These are phyloP conservation scores for Bruguiera parviflora DNA, from an alignment of 345 rosid genomes.

Conservation along the genomic window DNA sequence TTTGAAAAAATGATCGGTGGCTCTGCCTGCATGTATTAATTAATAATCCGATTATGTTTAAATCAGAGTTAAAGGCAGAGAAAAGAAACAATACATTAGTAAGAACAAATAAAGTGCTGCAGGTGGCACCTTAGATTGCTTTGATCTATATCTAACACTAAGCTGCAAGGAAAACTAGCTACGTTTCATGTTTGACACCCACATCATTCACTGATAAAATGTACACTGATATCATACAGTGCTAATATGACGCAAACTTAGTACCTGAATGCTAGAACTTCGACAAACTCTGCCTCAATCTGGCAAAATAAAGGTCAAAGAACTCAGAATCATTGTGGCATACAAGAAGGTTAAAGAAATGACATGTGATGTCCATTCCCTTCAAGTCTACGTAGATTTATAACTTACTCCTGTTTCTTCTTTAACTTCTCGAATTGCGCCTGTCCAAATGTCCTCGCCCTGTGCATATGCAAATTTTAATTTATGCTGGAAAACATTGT, in stretches of 20 bases:
- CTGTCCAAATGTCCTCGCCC: slow-evolving; percentile 73
- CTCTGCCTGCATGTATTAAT: slow-evolving; percentile 44
- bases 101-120: not conserved
- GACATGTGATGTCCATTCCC: no score
- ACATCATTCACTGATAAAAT: not conserved
- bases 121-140: not conserved
- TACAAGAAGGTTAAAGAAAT: not conserved
- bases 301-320: slow-evolving; percentile 21
- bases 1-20: slow-evolving; percentile 47
- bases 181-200: not conserved
- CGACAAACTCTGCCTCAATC: slow-evolving; percentile 59
- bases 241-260: not conserved
- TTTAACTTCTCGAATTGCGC: slow-evolving; percentile 69
- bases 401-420: slow-evolving; percentile 85
- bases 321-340: slow-evolving; percentile 6
- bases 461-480: slow-evolving; percentile 21
- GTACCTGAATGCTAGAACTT: slow-evolving; percentile 65
- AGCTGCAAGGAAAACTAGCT: not conserved
- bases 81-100: not conserved
- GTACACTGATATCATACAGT: not conserved
- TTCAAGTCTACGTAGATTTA: not conserved
- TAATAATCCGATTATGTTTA: not conserved
- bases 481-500: not conserved
- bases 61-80: not conserved
- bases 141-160: not conserved